Percentiles rank a stretch among this genome's conserved stretches.
These are phyloP conservation scores for Backusella parvicylindrica DNA, from an alignment of 192 early-diverging fungal species.

Conservation along the genomic window DNA sequence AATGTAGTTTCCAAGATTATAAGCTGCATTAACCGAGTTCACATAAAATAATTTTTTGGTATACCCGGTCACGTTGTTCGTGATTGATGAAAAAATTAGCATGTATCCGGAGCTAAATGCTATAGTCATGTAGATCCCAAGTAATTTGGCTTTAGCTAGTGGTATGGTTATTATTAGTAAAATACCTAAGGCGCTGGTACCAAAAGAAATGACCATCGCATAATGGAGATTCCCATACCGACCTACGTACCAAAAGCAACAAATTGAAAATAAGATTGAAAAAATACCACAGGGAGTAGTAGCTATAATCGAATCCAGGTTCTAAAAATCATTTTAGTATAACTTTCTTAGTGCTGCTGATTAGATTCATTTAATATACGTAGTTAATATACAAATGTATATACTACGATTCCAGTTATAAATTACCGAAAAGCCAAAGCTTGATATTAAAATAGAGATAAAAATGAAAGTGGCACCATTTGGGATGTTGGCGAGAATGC, in stretches of 20 bases:
- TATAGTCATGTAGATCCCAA: constrained; percentile 15
- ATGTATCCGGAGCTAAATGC: constrained; percentile 1
- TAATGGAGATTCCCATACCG: neutral
- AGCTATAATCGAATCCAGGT: constrained; percentile 13
- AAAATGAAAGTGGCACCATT: constrained; percentile 22
- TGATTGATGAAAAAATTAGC: constrained; percentile 5
- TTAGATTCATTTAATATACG: neutral
- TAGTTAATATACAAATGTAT: no score
- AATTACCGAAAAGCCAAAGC: constrained; percentile 23
- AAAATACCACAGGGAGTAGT: constrained; percentile 8
- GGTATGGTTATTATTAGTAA: constrained; percentile 16
- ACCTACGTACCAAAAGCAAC: neutral
- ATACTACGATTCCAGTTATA: neutral
- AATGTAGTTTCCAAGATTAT: constrained; percentile 16
- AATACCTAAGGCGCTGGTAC: constrained; percentile 9
- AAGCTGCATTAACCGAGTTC: neutral
- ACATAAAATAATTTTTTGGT: constrained; percentile 16
- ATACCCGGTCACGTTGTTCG: constrained; percentile 9
- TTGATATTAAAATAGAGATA: constrained; percentile 1
- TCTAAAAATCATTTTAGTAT: neutral
- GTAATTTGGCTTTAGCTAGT: constrained; percentile 3
- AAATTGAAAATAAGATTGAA: neutral
- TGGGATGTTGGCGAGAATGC: constrained; percentile 11
- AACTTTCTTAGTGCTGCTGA: neutral
- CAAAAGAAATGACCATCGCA: neutral